Evolutionary conservation across 768 basidiomycete species (phyloP).

Genomic region (Artomyces pyxidatus): DNA sequence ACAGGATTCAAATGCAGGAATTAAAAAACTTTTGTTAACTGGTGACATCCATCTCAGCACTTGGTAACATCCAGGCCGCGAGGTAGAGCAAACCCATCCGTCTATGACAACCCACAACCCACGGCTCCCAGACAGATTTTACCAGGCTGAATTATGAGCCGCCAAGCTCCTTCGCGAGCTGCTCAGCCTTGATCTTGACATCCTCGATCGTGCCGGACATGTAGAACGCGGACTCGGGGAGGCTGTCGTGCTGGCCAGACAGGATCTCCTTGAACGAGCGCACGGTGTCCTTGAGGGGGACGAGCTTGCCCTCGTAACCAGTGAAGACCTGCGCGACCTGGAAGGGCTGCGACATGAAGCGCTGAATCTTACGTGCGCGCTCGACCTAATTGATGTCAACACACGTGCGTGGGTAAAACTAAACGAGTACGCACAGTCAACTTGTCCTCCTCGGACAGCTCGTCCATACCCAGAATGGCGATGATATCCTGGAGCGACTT

Average conservation of each 20-base stretch:
- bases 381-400: slow-evolving; percentile 55
- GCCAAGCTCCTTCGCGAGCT: slow-evolving; percentile 90
- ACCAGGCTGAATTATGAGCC: slow-evolving; percentile 21
- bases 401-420: not conserved
- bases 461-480: slow-evolving; percentile 99
- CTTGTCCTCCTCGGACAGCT: slow-evolving; percentile 99
- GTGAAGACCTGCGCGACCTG: slow-evolving; percentile 99
- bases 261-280: slow-evolving; percentile 99
- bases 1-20: too few species aligned
- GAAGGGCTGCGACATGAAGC: slow-evolving; percentile 99
- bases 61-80: not conserved
- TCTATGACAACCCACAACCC: not conserved
- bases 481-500: slow-evolving; percentile 99
- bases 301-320: slow-evolving; percentile 96
- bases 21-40: too few species aligned
- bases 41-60: not conserved
- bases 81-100: not conserved
- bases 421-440: slow-evolving; percentile 61
- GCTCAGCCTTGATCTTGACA: slow-evolving; percentile 94
- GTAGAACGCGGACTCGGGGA: slow-evolving; percentile 98
- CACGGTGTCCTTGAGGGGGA: slow-evolving; percentile 91
- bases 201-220: slow-evolving; percentile 98
- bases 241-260: slow-evolving; percentile 74
- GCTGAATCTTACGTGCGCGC: slow-evolving; percentile 96
- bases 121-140: not conserved